A percentile compares a stretch with the other conserved stretches of the same genome.
These are phyloP conservation scores for Dryadomyces quercivorus DNA, from an alignment of 2,329 filamentous ascomycete genomes.

Conservation along the genomic window DNA sequence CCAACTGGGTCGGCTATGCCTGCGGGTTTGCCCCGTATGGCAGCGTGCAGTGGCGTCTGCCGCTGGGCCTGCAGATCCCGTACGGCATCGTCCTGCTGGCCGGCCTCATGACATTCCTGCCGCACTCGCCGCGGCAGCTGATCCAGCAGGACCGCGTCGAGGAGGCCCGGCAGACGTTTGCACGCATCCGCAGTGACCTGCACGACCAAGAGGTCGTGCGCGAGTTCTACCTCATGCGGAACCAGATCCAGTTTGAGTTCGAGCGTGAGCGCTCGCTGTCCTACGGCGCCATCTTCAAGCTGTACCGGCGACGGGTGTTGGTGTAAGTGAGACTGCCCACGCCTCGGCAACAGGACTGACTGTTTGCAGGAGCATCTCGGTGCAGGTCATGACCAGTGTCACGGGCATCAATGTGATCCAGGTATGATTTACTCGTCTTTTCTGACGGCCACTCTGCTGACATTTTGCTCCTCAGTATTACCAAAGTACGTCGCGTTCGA, in stretches of 20 bases:
- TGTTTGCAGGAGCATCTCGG: constrained; percentile 24
- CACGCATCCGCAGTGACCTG: constrained; percentile 33
- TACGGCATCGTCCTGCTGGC: constrained; percentile 42
- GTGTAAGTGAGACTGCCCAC: constrained; percentile 27
- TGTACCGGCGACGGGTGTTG: constrained; percentile 37
- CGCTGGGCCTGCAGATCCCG: constrained; percentile 40
- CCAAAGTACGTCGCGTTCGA: neutral
- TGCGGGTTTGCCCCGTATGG: constrained; percentile 42
- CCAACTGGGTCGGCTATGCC: constrained; percentile 45
- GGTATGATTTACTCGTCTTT: neutral
- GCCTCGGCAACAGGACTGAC: constrained; percentile 17
- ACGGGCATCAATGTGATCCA: constrained; percentile 46
- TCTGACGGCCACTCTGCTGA: constrained; percentile 24
- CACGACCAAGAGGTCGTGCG: constrained; percentile 30
- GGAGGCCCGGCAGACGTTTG: constrained; percentile 33
- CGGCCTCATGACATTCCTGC: constrained; percentile 43
- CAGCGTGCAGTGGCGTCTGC: constrained; percentile 39
- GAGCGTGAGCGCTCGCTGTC: constrained; percentile 36
- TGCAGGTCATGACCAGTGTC: constrained; percentile 44
- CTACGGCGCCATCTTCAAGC: constrained; percentile 34
- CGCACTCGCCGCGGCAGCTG: constrained; percentile 38
- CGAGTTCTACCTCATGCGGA: constrained; percentile 41
- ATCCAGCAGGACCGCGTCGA: constrained; percentile 36
- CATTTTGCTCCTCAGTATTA: neutral
- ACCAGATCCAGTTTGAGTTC: constrained; percentile 44